Evolutionary conservation across 129 eudicot species (phyloP), one percentile per base, ranked within the genome.

Genomic region (Centaurea solstitialis): DNA sequence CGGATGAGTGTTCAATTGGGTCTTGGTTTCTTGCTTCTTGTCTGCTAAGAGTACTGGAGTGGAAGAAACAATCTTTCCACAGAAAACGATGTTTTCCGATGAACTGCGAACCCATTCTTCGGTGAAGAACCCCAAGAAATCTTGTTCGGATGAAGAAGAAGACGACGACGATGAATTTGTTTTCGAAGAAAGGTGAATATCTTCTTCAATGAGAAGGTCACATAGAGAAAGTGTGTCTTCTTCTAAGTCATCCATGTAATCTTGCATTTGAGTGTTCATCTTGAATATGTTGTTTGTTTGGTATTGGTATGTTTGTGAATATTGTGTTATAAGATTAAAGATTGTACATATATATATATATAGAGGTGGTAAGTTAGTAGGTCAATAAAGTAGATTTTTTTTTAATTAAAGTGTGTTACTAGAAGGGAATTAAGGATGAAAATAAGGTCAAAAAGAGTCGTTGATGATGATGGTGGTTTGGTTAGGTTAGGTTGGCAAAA

Each of bases 171-270:
- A 72, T 4, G 78, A 80, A 9, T 84, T 69, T 33, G 64, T 17
- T 12, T 73, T 15, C 39, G 75, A 35, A 7, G 10, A 6, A 4
- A 17, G 22, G 3, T 53, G 7, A 33, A 4, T 33, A 13, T 57
- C 24, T 38, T 77, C 76, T 67, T 76, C 70, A 35, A 72, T 66
- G 65, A 26, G 75, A 37, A 81, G 78, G 76, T 77, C 77, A 20
- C 79, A 80, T 22, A 85, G 80, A 53, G 85, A 81, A 12, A 81
- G 83, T 4, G 85, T 66, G 8, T 85, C 85, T 13, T 85, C 85
- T 13, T 81, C 80, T 15, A 21, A 10, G 35, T 85, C 85, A 72
- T 85, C 80, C 6, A 24, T 70, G 5, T 76, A 70, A 43, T 72
- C 68, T 40, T 70, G 81, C 86, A 82, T 69, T 43, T 78, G 57